These are phyloP conservation scores for Camellia japonica DNA, from an alignment of 148 eudicot genomes.

Conservation along the genomic window DNA sequence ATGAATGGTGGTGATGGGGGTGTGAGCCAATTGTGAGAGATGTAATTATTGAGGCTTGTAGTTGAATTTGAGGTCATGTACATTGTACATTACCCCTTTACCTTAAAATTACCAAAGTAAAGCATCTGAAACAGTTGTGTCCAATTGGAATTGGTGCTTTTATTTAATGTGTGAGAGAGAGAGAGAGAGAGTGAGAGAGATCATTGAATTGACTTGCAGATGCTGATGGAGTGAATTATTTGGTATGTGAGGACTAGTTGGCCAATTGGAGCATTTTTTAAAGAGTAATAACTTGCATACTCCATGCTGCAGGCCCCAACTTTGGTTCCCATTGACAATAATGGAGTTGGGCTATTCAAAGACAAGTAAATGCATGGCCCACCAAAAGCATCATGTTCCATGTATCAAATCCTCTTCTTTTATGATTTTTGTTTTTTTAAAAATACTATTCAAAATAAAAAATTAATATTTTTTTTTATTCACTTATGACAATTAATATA, in stretches of 20 bases:
- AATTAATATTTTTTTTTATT: background rate
- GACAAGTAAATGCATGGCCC: conserved; percentile 10
- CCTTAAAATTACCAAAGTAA: conserved; percentile 17
- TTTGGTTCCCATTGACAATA: background rate
- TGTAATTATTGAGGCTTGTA: conserved; percentile 11
- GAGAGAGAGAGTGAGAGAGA: background rate
- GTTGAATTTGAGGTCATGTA: conserved; percentile 21
- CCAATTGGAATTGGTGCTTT: background rate
- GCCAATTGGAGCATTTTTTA: background rate
- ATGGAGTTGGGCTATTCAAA: background rate
- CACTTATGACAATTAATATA: background rate
- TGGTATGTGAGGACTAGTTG: background rate
- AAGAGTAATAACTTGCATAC: background rate
- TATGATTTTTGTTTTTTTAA: background rate
- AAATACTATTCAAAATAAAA: too few relatives aligned
- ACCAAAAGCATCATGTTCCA: background rate
- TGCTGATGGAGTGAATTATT: conserved; percentile 15
- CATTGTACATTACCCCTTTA: conserved; percentile 26
- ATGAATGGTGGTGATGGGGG: conserved; percentile 1
- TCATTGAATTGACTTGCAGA: conserved; percentile 5
- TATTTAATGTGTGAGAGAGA: background rate
- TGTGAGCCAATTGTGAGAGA: background rate
- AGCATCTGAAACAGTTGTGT: background rate
- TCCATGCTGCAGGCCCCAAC: background rate
- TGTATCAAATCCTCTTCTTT: background rate